These are phyloP conservation scores for Globisporangium irregulare DNA, from an alignment of 352 stramenopile genomes.

Conservation along the genomic window DNA sequence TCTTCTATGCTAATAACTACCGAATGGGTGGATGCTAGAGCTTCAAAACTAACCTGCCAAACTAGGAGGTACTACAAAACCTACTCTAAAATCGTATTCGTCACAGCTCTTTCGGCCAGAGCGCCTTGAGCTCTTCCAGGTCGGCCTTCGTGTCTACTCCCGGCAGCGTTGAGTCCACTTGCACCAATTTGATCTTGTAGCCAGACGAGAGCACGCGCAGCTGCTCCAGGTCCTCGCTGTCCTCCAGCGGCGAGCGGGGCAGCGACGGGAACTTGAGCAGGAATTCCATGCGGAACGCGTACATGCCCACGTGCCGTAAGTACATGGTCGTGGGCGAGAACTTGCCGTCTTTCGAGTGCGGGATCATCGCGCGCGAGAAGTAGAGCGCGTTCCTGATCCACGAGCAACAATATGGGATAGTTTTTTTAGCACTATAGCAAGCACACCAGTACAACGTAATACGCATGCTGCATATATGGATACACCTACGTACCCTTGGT, in stretches of 20 bases:
- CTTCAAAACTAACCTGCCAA: background rate
- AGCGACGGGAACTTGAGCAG: slow-evolving; percentile 66
- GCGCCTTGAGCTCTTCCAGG: slow-evolving; percentile 46
- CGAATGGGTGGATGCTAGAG: background rate
- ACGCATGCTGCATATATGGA: background rate
- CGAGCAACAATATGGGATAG: background rate
- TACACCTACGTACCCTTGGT: slow-evolving; percentile 39
- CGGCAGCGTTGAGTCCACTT: slow-evolving; percentile 56
- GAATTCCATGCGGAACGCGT: slow-evolving; percentile 77
- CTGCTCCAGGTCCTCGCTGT: slow-evolving; percentile 78
- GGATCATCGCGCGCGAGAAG: slow-evolving; percentile 81
- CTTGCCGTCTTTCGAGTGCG: slow-evolving; percentile 59
- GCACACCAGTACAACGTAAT: background rate
- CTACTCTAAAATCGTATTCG: background rate
- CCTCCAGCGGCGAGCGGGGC: slow-evolving; percentile 47
- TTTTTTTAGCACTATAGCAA: background rate
- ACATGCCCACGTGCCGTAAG: slow-evolving; percentile 77
- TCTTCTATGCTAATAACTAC: background rate
- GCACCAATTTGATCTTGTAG: slow-evolving; percentile 65
- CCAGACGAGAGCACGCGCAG: slow-evolving; percentile 79
- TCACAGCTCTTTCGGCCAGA: slow-evolving; percentile 11
- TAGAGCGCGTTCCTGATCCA: slow-evolving; percentile 69
- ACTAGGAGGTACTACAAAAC: background rate
- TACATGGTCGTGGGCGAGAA: slow-evolving; percentile 55
- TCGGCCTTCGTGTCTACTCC: slow-evolving; percentile 73